These are phyloP conservation scores for Dioszegia crocea DNA, from an alignment of 768 basidiomycete species.

Conservation along the genomic window DNA sequence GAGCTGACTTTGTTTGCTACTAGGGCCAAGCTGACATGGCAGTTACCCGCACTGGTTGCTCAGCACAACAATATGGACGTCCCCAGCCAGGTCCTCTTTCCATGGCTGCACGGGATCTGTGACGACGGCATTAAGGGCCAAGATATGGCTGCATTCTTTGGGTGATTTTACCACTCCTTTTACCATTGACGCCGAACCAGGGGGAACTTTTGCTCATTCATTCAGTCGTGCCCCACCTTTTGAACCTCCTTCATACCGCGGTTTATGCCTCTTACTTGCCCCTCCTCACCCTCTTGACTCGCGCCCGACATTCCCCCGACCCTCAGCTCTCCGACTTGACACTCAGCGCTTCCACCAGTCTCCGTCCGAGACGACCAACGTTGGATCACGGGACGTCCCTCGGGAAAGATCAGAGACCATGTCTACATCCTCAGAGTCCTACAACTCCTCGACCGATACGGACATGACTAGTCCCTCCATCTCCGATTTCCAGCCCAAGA, in stretches of 20 bases:
- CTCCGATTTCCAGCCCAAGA: slow-evolving; percentile 21
- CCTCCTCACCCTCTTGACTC: slow-evolving; percentile 39
- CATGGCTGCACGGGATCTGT: slow-evolving; percentile 49
- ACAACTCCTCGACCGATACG: slow-evolving; percentile 25
- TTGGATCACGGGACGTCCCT: slow-evolving; percentile 3
- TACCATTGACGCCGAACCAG: no score
- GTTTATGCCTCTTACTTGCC: slow-evolving; percentile 36
- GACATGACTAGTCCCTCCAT: slow-evolving; percentile 34
- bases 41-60: slow-evolving; percentile 36
- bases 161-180: slow-evolving; percentile 20
- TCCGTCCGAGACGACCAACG: not conserved
- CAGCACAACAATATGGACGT: slow-evolving; percentile 41
- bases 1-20: not conserved
- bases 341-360: not conserved
- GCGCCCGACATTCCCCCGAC: not conserved
- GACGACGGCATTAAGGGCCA: slow-evolving; percentile 41
- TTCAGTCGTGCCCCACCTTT: slow-evolving; percentile 37
- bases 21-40: not conserved
- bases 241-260: slow-evolving; percentile 46
- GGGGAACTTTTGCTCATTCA: not conserved
- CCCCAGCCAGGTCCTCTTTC: slow-evolving; percentile 45
- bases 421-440: slow-evolving; percentile 37
- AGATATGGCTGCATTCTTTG: slow-evolving; percentile 47
- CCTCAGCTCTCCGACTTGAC: not conserved
- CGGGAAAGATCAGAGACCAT: slow-evolving; percentile 41